These are phyloP conservation scores for Pseudisothecium myosuroides DNA, from an alignment of 225 moss, liverwort and hornwort species.

Conservation along the genomic window DNA sequence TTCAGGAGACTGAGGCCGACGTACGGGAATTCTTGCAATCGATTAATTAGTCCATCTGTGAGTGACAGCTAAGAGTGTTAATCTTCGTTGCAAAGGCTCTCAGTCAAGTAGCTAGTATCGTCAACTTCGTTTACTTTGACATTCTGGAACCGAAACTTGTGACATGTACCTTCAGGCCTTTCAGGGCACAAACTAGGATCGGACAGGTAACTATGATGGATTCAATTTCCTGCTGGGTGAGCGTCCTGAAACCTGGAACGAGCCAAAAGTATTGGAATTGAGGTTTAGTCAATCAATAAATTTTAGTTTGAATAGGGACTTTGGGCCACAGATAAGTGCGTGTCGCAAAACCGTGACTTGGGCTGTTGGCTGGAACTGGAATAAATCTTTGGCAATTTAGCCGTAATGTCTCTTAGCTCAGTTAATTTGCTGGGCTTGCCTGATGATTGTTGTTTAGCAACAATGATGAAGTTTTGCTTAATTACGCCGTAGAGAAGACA, in stretches of 20 bases:
- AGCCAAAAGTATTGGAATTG: neutral
- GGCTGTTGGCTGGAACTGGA: neutral
- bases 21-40: neutral
- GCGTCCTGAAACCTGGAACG: neutral
- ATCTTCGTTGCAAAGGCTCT: too few relatives aligned
- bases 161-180: neutral
- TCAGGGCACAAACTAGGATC: neutral
- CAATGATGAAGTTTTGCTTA: too few relatives aligned
- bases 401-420: neutral
- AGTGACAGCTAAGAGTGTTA: too few relatives aligned
- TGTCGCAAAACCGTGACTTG: neutral
- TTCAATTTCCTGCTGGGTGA: neutral
- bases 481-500: neutral
- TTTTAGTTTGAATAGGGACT: neutral
- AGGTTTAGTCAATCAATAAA: neutral
- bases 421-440: neutral
- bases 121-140: neutral
- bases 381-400: neutral
- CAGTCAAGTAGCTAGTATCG: neutral
- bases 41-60: too few relatives aligned
- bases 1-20: neutral
- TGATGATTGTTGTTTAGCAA: neutral
- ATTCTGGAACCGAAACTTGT: neutral
- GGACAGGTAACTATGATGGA: neutral
- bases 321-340: neutral